Percentiles rank a stretch among this genome's conserved stretches.
Conservation (phyloP, 2,329 filamentous ascomycete genomes). For the Ambrosiella xylebori region DNA sequence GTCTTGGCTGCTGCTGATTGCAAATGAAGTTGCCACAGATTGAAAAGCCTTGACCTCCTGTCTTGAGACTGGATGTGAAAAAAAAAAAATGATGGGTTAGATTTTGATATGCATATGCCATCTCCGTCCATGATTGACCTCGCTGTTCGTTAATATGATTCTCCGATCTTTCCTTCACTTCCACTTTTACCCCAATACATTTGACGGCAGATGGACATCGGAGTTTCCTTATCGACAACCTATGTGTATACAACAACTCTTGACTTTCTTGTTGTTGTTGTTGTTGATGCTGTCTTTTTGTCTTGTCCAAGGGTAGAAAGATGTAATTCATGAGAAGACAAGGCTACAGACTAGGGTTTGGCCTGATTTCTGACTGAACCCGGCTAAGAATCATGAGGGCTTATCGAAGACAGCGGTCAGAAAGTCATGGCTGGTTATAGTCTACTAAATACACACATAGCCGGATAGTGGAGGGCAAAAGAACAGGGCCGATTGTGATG, state of each 20-base stretch:
- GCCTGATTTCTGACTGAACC: not conserved
- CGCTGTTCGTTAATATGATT: too few relatives aligned
- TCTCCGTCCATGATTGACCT: too few relatives aligned
- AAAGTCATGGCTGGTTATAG: not conserved
- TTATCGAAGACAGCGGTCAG: not conserved
- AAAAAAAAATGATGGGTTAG: too few relatives aligned
- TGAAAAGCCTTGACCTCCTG: too few relatives aligned
- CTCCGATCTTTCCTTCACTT: too few relatives aligned
- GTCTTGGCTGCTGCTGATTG: too few relatives aligned
- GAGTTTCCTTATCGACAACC: not conserved
- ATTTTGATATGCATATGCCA: too few relatives aligned
- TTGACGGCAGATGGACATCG: not conserved
- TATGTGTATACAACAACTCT: too few relatives aligned
- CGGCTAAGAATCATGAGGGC: not conserved
- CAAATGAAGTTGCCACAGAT: too few relatives aligned
- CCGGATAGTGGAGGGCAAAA: not conserved
- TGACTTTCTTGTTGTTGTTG: not conserved
- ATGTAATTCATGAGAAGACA: not conserved
- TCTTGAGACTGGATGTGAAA: too few relatives aligned
- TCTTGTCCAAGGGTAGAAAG: too few relatives aligned
- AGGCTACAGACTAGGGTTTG: not conserved
- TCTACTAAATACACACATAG: not conserved
- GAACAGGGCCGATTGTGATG: not conserved
- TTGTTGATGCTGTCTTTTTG: too few relatives aligned
- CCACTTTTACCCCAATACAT: not conserved